phyloP scores from a whole-genome alignment of 441 rosid species.

The Pelargonium australe region DNA sequence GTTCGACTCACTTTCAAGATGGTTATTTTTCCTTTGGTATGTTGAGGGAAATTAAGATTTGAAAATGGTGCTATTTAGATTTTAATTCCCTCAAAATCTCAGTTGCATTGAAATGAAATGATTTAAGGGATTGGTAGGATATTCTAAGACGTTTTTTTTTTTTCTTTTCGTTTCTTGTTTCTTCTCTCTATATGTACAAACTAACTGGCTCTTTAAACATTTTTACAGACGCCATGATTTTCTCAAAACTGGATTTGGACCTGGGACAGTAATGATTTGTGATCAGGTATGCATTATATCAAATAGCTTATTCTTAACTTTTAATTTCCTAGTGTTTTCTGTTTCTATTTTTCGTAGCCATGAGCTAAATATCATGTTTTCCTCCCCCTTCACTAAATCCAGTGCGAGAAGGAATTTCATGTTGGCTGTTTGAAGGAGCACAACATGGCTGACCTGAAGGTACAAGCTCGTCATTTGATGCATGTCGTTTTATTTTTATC shows the following conservation, averaged over 20 bases:
- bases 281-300: conserved; percentile 56
- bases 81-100: too few relatives aligned
- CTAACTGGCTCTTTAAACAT: not conserved
- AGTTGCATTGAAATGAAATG: too few relatives aligned
- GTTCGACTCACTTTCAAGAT: not conserved
- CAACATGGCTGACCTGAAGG: conserved; percentile 75
- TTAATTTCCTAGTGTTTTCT: not conserved
- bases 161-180: too few relatives aligned
- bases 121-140: too few relatives aligned
- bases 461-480: conserved; percentile 13
- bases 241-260: conserved; percentile 57
- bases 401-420: conserved; percentile 96
- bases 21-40: not conserved
- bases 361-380: conserved; percentile 11
- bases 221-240: conserved; percentile 64
- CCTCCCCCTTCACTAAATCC: conserved; percentile 13
- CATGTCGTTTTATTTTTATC: too few relatives aligned
- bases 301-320: not conserved
- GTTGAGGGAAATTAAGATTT: too few relatives aligned
- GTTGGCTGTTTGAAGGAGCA: conserved; percentile 87
- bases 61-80: too few relatives aligned
- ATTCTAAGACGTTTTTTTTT: too few relatives aligned
- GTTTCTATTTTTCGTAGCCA: not conserved
- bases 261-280: conserved; percentile 75
- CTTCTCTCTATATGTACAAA: too few relatives aligned